Conservation (phyloP, 2,329 filamentous ascomycete genomes). For the Phaeosphaeria sp. region DNA sequence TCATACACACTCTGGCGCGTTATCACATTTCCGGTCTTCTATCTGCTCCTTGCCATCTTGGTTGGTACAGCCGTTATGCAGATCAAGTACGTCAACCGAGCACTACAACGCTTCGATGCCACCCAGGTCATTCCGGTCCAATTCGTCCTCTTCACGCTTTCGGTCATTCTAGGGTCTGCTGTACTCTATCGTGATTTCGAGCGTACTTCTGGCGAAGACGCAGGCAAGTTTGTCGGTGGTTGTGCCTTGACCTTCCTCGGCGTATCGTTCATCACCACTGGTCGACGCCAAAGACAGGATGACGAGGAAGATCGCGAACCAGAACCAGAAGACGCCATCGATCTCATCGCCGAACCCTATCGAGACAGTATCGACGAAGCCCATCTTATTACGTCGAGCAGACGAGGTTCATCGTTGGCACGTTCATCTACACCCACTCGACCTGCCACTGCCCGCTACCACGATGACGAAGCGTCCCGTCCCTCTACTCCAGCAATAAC, state of each 20-base stretch:
- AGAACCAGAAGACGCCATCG: slow-evolving; percentile 52
- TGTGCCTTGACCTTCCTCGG: slow-evolving; percentile 93
- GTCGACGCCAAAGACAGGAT: slow-evolving; percentile 55
- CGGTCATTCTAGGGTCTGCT: slow-evolving; percentile 92
- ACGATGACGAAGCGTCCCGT: slow-evolving; percentile 11
- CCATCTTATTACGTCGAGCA: slow-evolving; percentile 12
- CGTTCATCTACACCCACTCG: slow-evolving; percentile 23
- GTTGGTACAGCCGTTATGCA: slow-evolving; percentile 90
- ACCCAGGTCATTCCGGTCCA: slow-evolving; percentile 98
- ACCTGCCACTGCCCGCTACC: not conserved
- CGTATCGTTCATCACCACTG: slow-evolving; percentile 96
- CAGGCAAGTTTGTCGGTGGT: slow-evolving; percentile 85
- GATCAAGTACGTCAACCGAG: slow-evolving; percentile 92
- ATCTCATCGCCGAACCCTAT: slow-evolving; percentile 49
- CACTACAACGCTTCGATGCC: slow-evolving; percentile 90
- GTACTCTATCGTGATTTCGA: slow-evolving; percentile 96
- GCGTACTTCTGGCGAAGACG: slow-evolving; percentile 74
- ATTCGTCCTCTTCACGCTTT: slow-evolving; percentile 95
- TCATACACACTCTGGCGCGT: slow-evolving; percentile 89
- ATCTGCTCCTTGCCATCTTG: slow-evolving; percentile 80
- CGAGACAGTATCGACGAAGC: slow-evolving; percentile 33
- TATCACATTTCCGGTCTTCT: slow-evolving; percentile 91
- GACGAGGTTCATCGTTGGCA: slow-evolving; percentile 32
- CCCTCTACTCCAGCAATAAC: slow-evolving; percentile 36
- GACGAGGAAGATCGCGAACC: slow-evolving; percentile 58